phyloP scores from a whole-genome alignment of 306 rosid species.

The Dicorynia guianensis region DNA sequence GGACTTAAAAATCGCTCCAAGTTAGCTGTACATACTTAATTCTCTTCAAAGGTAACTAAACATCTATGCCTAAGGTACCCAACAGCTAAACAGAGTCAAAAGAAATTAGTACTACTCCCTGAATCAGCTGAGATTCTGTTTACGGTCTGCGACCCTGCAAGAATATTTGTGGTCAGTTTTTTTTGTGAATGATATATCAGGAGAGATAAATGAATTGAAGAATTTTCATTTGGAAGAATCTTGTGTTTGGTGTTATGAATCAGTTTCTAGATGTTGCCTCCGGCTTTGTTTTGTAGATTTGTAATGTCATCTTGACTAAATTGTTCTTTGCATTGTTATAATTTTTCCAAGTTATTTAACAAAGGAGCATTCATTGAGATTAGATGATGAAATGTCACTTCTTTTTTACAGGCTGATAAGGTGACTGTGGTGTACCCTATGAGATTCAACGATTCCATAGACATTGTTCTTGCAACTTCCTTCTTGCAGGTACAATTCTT shows the following conservation, averaged over 20 bases:
- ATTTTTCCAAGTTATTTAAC: constrained; percentile 27
- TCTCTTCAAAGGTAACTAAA: background rate
- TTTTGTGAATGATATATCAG: constrained; percentile 10
- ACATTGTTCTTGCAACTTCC: constrained; percentile 88
- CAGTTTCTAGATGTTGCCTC: constrained; percentile 10
- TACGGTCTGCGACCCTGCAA: constrained; percentile 17
- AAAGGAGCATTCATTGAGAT: constrained; percentile 8
- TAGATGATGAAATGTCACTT: constrained; percentile 24
- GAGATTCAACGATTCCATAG: constrained; percentile 94
- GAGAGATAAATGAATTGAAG: background rate
- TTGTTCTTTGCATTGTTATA: constrained; percentile 30
- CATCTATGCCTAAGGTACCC: background rate
- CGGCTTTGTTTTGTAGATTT: constrained; percentile 7
- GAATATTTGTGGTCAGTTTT: constrained; percentile 13
- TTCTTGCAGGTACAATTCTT: constrained; percentile 81
- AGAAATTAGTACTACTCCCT: background rate
- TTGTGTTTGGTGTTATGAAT: background rate
- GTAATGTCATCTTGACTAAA: background rate
- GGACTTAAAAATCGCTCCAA: background rate
- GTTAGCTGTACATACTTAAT: background rate
- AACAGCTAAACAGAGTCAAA: background rate
- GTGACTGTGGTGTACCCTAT: constrained; percentile 92
- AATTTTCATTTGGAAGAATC: constrained; percentile 25
- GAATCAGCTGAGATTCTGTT: constrained; percentile 10
- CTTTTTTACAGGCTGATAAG: constrained; percentile 79